phyloP scores from a whole-genome alignment of 1,139 yeast species.

The Sugiyamaella xylanicola region DNA sequence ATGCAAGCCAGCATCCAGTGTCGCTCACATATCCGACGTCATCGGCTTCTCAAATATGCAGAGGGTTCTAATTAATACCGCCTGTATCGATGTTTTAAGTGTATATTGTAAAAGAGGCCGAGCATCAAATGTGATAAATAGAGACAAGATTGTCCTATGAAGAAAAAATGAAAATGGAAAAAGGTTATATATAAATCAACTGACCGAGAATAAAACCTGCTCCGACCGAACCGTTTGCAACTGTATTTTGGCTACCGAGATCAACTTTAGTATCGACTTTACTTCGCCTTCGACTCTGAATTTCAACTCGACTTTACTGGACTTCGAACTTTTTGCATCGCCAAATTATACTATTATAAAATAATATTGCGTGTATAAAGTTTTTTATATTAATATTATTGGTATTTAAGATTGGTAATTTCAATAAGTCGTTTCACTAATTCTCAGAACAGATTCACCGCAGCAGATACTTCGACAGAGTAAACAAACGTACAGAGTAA shows the following conservation, averaged over 20 bases:
- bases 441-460: too few species aligned
- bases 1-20: neutral
- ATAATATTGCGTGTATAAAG: neutral
- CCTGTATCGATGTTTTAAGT: neutral
- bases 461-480: neutral
- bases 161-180: too few species aligned
- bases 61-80: neutral
- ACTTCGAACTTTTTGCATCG: neutral
- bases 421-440: neutral
- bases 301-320: too few species aligned
- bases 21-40: neutral
- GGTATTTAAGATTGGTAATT: neutral
- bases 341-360: neutral
- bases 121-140: neutral
- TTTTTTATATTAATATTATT: too few species aligned
- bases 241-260: too few species aligned
- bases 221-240: neutral
- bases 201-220: too few species aligned
- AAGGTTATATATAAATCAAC: too few species aligned
- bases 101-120: neutral
- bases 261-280: too few species aligned
- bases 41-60: neutral
- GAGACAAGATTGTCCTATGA: neutral
- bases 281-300: too few species aligned
- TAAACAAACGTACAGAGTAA: too few species aligned